Evolutionary conservation across 768 basidiomycete species (phyloP), one percentile per base, ranked within the genome.

Genomic region (Gyrodon lividus): DNA sequence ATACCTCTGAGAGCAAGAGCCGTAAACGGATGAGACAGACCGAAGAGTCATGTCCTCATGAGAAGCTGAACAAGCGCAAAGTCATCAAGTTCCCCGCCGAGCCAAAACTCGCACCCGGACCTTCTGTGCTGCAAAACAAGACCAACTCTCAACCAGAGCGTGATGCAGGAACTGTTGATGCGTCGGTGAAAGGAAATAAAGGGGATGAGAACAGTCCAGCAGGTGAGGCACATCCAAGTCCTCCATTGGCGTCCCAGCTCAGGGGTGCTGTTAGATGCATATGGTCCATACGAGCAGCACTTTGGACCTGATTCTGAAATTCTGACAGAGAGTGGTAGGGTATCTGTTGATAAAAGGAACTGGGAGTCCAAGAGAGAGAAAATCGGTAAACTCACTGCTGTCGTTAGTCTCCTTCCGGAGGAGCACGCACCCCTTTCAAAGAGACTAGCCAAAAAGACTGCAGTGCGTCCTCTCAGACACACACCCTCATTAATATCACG

Each of bases 1-100:
- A 97, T 64, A 89, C 94, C 3, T 92, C 91, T 30, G 89, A 91
- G 0, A 82, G 85, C 3, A 92, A 86, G 63, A 71, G 80, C 3
- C 73, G 74, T 24, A 91, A 87, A 61, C 71, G 81, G 22, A 82
- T 79, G 60, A 66, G 71, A 44, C 63, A 59, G 6, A 68, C 60
- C 4, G 65, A 78, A 22, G 74, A 77, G 20, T 24, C 55, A 0
- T 60, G 58, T 19, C 68, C 68, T 17, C 75, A 77, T 26, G 72
- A 76, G 60, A 92, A 91, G 63, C 74, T 89, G 43, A 90, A 91
- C 74, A 88, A 84, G 65, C 65, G 83, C 46, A 81, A 77, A 59
- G 65, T 71, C 19, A 65, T 74, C 52, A 63, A 62, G 46, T 72
- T 77, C 48, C 57, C 63, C 24, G 68, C 31, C 69, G 48, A 44